A percentile compares a stretch with the other conserved stretches of the same genome.
Evolutionary conservation across 2,329 filamentous ascomycete genomes (phyloP).

Genomic region (Emergomyces orientalis): DNA sequence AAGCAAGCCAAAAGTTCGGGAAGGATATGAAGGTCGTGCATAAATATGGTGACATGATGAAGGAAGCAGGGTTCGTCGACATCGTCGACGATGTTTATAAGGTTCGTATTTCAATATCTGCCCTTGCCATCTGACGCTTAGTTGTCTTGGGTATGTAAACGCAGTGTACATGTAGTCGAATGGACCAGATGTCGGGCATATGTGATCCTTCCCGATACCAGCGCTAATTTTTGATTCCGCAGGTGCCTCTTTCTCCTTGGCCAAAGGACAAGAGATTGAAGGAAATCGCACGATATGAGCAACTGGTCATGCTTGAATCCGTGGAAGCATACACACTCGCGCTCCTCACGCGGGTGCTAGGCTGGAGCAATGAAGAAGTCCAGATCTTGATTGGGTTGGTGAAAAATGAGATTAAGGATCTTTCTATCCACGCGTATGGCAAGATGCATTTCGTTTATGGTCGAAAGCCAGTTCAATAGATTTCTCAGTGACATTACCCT

Average conservation of each 20-base stretch:
- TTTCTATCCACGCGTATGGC: slow-evolving; percentile 17
- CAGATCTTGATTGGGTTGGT: slow-evolving; percentile 17
- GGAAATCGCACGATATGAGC: slow-evolving; percentile 32
- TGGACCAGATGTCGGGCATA: background rate
- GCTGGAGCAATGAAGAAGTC: slow-evolving; percentile 21
- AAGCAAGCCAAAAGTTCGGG: slow-evolving; percentile 21
- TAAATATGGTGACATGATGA: slow-evolving; percentile 20
- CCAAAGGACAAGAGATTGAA: slow-evolving; percentile 23
- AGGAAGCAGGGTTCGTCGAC: slow-evolving; percentile 27
- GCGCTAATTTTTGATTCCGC: background rate
- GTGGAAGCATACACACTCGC: slow-evolving; percentile 21
- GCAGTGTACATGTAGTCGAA: no score
- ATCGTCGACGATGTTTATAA: slow-evolving; percentile 23
- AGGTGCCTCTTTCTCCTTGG: slow-evolving; percentile 26
- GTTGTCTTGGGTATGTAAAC: no score
- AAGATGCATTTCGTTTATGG: slow-evolving; percentile 18
- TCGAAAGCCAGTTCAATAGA: slow-evolving; percentile 12
- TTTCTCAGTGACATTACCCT: background rate
- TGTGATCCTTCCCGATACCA: background rate
- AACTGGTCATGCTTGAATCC: slow-evolving; percentile 17
- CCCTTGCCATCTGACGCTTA: background rate
- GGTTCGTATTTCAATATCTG: slow-evolving; percentile 3
- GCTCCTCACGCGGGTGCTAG: slow-evolving; percentile 18
- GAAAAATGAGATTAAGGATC: slow-evolving; percentile 17
- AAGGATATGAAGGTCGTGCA: slow-evolving; percentile 19